Percentiles rank a stretch among this genome's conserved stretches.
phyloP scores from a whole-genome alignment of 2,329 filamentous ascomycete species.

The Gaeumannomyces tritici region DNA sequence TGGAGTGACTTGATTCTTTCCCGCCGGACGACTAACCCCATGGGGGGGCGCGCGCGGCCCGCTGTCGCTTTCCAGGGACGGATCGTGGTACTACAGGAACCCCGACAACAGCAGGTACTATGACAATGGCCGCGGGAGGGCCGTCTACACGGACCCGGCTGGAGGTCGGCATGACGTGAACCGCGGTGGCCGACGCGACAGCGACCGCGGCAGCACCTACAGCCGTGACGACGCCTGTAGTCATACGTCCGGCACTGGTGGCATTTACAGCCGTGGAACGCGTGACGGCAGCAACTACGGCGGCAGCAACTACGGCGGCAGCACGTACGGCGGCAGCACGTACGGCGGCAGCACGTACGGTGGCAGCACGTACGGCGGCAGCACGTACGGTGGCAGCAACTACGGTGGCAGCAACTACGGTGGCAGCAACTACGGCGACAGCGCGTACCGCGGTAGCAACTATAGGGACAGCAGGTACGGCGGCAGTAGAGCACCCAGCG shows the following conservation, averaged over 20 bases:
- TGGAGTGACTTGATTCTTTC: too few relatives aligned
- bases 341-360: background rate
- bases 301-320: too few relatives aligned
- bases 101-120: background rate
- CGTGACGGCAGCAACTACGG: too few relatives aligned
- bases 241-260: too few relatives aligned
- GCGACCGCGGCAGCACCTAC: background rate
- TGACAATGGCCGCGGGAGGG: background rate
- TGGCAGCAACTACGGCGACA: background rate
- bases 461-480: background rate
- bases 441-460: background rate
- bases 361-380: background rate
- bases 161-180: background rate
- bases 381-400: background rate
- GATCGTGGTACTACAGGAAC: background rate
- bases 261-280: too few relatives aligned
- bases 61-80: background rate
- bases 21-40: too few relatives aligned
- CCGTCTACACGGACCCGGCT: background rate
- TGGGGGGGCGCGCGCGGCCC: too few relatives aligned
- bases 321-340: too few relatives aligned
- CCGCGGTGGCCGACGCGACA: background rate
- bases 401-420: background rate
- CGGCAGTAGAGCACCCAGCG: too few relatives aligned
- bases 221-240: too few relatives aligned